Percentiles rank a stretch among this genome's conserved stretches.
phyloP scores from a whole-genome alignment of 805 yeast genomes.

The Candida broadrunensis region DNA sequence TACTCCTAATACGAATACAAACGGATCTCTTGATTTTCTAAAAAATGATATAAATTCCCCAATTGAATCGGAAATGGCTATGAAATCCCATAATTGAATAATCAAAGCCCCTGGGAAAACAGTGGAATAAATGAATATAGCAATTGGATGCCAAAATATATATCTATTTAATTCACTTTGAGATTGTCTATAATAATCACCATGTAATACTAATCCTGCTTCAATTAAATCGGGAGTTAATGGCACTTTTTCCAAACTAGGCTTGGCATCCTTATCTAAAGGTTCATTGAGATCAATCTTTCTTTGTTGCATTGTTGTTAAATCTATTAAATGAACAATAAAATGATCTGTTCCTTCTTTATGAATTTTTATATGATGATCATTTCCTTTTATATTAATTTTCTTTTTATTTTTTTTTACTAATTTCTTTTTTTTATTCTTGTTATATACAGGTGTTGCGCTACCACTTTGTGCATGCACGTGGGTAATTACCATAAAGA shows the following conservation, averaged over 20 bases:
- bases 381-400: too few species aligned
- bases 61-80: conserved; percentile 26
- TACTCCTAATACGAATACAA: conserved; percentile 20
- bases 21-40: conserved; percentile 19
- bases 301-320: conserved; percentile 45
- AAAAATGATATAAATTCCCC: conserved; percentile 24
- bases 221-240: conserved; percentile 57
- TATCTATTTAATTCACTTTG: conserved; percentile 46
- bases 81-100: conserved; percentile 26
- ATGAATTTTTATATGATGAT: too few species aligned
- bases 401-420: too few species aligned
- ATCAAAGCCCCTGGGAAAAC: conserved; percentile 14
- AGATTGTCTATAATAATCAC: conserved; percentile 53
- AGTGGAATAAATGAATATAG: conserved; percentile 23
- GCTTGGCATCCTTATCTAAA: conserved; percentile 46
- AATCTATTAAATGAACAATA: too few species aligned
- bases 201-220: conserved; percentile 60
- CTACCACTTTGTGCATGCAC: too few species aligned
- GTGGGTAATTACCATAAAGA: too few species aligned
- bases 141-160: conserved; percentile 46
- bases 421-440: too few species aligned
- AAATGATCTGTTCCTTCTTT: too few species aligned
- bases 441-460: too few species aligned
- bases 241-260: conserved; percentile 48
- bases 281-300: conserved; percentile 54